phyloP scores from a whole-genome alignment of 1,284 basidiomycete genomes.

The Cutaneotrichosporon dermatis region DNA sequence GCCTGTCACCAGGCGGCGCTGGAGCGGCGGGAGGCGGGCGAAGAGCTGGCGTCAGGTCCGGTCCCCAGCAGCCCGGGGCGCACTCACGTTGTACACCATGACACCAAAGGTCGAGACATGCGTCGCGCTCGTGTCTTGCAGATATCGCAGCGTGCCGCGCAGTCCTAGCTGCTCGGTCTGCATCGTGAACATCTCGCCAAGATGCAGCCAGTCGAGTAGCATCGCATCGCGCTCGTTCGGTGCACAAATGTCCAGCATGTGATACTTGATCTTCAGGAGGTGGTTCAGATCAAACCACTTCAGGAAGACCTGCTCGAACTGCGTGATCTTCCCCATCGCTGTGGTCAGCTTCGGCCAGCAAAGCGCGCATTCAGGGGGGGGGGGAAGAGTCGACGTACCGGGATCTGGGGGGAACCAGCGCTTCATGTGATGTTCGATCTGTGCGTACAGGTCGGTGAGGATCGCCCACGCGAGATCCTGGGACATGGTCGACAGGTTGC shows the following conservation, averaged over 20 bases:
- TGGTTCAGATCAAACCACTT: slow-evolving; percentile 22
- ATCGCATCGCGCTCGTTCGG: slow-evolving; percentile 5
- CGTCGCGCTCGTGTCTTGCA: slow-evolving; percentile 24
- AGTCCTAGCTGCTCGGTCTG: slow-evolving; percentile 16
- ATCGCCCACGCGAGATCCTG: slow-evolving; percentile 9
- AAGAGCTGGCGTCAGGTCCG: slow-evolving; percentile 4
- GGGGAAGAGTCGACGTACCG: not conserved
- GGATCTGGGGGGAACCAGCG: slow-evolving; percentile 19
- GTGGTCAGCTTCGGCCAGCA: not conserved
- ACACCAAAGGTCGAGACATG: slow-evolving; percentile 18
- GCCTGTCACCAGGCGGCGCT: slow-evolving; percentile 6
- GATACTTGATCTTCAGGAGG: slow-evolving; percentile 17
- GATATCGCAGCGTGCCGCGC: slow-evolving; percentile 14
- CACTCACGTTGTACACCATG: slow-evolving; percentile 19
- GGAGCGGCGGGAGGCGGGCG: slow-evolving; percentile 5
- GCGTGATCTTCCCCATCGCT: slow-evolving; percentile 10
- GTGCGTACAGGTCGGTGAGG: slow-evolving; percentile 13
- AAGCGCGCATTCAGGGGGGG: not conserved
- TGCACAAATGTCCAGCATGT: slow-evolving; percentile 14
- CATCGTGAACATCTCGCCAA: slow-evolving; percentile 11
- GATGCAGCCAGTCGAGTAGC: slow-evolving; percentile 16
- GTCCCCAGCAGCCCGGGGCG: no score
- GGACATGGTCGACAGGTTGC: slow-evolving; percentile 7
- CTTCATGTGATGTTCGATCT: slow-evolving; percentile 15
- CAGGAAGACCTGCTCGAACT: slow-evolving; percentile 14